These are phyloP conservation scores for Primulina huaijiensis DNA, from an alignment of 257 asterid genomes.

Conservation along the genomic window DNA sequence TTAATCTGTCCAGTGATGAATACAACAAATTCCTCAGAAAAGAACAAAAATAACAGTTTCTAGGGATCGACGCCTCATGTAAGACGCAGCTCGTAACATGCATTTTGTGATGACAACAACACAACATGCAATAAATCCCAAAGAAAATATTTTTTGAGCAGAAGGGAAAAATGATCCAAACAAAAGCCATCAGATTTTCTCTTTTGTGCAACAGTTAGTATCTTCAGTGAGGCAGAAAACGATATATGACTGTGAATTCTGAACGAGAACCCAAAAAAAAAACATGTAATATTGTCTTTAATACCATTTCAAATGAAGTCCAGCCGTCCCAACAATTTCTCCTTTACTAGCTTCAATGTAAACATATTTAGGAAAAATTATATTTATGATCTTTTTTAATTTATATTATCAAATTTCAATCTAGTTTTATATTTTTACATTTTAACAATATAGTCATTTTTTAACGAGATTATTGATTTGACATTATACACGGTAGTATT, in stretches of 20 bases:
- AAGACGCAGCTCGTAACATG: constrained; percentile 29
- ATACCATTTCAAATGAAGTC: no score
- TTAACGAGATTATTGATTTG: no score
- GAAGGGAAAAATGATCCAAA: constrained; percentile 49
- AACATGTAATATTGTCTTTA: constrained; percentile 9
- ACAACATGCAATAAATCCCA: constrained; percentile 35
- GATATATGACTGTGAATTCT: constrained; percentile 47
- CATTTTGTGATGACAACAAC: constrained; percentile 45
- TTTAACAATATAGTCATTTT: no score
- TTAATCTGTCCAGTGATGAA: no score
- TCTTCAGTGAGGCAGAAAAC: constrained; percentile 72
- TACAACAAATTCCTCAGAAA: constrained; percentile 15
- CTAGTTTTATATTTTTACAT: no score
- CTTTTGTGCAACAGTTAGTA: constrained; percentile 51
- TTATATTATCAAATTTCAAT: no score
- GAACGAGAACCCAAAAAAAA: constrained; percentile 18
- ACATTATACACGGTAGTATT: no score
- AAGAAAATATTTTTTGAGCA: constrained; percentile 29
- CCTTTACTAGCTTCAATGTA: no score
- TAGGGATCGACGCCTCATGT: constrained; percentile 23
- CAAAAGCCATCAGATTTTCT: constrained; percentile 75
- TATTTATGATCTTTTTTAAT: no score
- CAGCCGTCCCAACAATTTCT: no score
- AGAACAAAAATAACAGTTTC: constrained; percentile 31
- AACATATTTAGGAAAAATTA: no score